Conservation (phyloP, 257 asterid species). For the Cynanchum wilfordii region DNA sequence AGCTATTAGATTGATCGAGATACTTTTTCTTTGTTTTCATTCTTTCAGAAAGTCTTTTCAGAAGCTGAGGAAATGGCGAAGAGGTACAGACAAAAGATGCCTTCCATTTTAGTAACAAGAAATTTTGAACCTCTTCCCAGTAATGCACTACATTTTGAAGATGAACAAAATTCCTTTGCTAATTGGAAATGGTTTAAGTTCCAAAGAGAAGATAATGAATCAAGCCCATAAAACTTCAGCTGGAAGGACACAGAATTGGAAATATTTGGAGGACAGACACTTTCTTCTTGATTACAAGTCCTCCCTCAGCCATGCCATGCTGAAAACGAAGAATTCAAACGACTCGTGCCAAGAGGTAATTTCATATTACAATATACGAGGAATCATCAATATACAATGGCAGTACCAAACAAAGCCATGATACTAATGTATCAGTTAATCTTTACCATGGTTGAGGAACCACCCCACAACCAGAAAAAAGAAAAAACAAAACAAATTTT, state of each 20-base stretch:
- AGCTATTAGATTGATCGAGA: neutral
- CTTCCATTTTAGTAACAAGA: slow-evolving; percentile 29
- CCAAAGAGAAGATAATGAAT: slow-evolving; percentile 39
- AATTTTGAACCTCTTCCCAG: slow-evolving; percentile 47
- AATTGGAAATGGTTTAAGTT: slow-evolving; percentile 92
- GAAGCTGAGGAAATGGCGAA: slow-evolving; percentile 89
- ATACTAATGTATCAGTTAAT: neutral
- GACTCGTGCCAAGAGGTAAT: neutral
- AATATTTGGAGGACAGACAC: neutral
- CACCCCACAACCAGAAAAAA: no score
- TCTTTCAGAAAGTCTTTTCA: slow-evolving; percentile 63
- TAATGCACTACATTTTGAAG: slow-evolving; percentile 57
- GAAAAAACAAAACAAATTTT: no score
- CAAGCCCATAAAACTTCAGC: slow-evolving; percentile 2
- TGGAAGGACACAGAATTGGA: neutral
- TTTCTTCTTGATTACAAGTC: neutral
- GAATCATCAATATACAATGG: neutral
- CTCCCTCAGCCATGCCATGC: neutral
- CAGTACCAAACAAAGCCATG: neutral
- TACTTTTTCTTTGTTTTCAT: neutral
- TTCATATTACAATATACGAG: neutral
- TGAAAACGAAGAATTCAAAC: neutral
- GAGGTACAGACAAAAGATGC: slow-evolving; percentile 57
- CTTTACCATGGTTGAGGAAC: neutral
- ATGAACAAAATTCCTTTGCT: slow-evolving; percentile 63